Percentiles rank a stretch among this genome's conserved stretches.
phyloP scores from a whole-genome alignment of 2,329 filamentous ascomycete genomes.

The Tympanopsis confertula region DNA sequence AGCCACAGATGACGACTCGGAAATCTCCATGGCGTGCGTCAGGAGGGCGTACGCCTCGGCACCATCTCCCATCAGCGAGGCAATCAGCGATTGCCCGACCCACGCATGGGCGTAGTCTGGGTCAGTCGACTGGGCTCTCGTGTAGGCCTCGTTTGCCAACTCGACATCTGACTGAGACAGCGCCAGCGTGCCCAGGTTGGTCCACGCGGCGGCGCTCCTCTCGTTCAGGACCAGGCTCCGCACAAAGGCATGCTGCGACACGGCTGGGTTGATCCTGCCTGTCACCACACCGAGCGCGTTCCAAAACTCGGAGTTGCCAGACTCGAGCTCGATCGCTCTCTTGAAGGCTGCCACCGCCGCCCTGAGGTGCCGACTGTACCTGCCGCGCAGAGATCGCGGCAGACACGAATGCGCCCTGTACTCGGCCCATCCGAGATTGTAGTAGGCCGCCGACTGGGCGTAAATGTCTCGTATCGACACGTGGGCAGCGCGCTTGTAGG shows the following conservation, averaged over 20 bases:
- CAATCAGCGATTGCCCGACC: constrained; percentile 83
- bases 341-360: constrained; percentile 87
- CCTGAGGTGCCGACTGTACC: constrained; percentile 49
- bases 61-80: constrained; percentile 61
- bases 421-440: constrained; percentile 92
- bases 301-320: constrained; percentile 93
- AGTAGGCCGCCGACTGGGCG: constrained; percentile 90
- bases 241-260: constrained; percentile 87
- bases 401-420: constrained; percentile 66
- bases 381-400: constrained; percentile 37
- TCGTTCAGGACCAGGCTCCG: constrained; percentile 89
- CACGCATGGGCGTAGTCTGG: constrained; percentile 89
- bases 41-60: constrained; percentile 77
- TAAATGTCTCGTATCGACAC: constrained; percentile 64
- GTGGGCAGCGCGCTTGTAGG: constrained; percentile 76
- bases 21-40: constrained; percentile 87
- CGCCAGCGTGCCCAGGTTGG: constrained; percentile 79
- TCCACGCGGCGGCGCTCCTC: constrained; percentile 73
- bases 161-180: constrained; percentile 72
- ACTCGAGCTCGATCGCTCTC: constrained; percentile 85
- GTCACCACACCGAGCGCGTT: constrained; percentile 89
- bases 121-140: constrained; percentile 82
- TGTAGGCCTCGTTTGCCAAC: constrained; percentile 83
- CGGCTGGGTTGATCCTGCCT: constrained; percentile 70
- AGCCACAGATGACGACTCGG: constrained; percentile 62